Base-by-base conservation (phyloP, 345 rosid genomes). In the Salix viminalis region DNA sequence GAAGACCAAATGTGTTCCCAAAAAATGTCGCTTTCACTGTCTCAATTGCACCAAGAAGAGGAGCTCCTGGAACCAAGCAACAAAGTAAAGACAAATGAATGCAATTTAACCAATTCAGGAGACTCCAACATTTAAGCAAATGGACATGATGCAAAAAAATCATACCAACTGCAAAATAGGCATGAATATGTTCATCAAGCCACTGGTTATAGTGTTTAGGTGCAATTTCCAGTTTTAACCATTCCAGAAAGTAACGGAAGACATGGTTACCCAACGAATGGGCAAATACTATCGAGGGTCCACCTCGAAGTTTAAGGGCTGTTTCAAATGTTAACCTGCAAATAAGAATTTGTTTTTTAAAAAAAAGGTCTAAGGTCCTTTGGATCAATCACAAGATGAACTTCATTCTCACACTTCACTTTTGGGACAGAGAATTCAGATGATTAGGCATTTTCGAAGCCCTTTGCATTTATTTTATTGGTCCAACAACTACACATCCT, bases 161-260 rank as follows among this genome's bases (percentile, higher is more conserved):
- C 85, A 82, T 92, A 96, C 98, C 98, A 21, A 96, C 97, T 76
- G 99, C 90, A 79, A 96, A 96, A 79, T 90, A 96, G 70, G 98
- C 98, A 85, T 92, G 91, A 42, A 96, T 93, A 76, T 96, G 99
- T 70, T 86, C 88, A 79, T 96, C 99, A 84, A 93, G 90, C 99
- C 99, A 96, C 82, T 81, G 79, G 69, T 81, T 77, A 83, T 96
- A 96, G 66, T 89, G 93, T 77, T 93, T 96, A 71, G 99, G 99
- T 39, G 99, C 98, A 86, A 96, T 91, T 89, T 96, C 98, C 48
- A 96, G 94, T 87, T 93, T 96, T 81, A 96, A 76, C 99, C 99
- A 96, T 87, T 96, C 99, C 76, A 96, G 79, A 82, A 93, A 96
- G 89, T 96, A 96, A 52, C 98, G 93, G 76, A 96, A 96, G 61